Percentiles rank a stretch among this genome's conserved stretches.
phyloP scores from a whole-genome alignment of 768 basidiomycete species.

The Boletus rubroflammeus region DNA sequence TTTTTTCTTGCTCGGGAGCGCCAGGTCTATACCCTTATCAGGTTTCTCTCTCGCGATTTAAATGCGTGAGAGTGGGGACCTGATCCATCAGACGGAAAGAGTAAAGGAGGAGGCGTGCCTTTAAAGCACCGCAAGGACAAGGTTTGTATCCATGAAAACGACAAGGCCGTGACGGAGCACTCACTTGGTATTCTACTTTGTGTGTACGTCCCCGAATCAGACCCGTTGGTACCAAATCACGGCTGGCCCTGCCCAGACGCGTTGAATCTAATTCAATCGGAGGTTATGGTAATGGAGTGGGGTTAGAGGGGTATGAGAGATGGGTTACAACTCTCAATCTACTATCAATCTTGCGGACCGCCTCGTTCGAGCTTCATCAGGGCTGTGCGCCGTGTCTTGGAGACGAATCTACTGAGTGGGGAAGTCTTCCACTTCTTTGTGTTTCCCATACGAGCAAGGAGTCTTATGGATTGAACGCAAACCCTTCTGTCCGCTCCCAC shows the following conservation, averaged over 20 bases:
- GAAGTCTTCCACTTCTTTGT: constrained; percentile 4
- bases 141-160: constrained; percentile 12
- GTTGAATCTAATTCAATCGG: constrained; percentile 10
- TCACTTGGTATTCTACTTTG: neutral
- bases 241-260: constrained; percentile 7
- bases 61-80: constrained; percentile 18
- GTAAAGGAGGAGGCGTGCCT: constrained; percentile 20
- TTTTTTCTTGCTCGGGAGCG: constrained; percentile 22
- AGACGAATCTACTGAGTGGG: constrained; percentile 1
- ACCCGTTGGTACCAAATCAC: constrained; percentile 6
- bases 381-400: constrained; percentile 17
- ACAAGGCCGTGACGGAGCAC: constrained; percentile 9
- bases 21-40: constrained; percentile 6
- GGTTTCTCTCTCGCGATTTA: constrained; percentile 8
- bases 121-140: constrained; percentile 31
- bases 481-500: constrained; percentile 9
- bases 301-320: constrained; percentile 10
- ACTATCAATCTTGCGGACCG: constrained; percentile 13
- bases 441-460: neutral
- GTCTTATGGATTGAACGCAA: constrained; percentile 13
- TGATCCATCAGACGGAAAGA: constrained; percentile 18
- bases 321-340: constrained; percentile 9
- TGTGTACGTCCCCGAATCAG: constrained; percentile 1
- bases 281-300: constrained; percentile 5
- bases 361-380: neutral